A percentile compares a stretch with the other conserved stretches of the same genome.
phyloP scores from a whole-genome alignment of 805 yeast species.

The Kluyveromyces nonfermentans region DNA sequence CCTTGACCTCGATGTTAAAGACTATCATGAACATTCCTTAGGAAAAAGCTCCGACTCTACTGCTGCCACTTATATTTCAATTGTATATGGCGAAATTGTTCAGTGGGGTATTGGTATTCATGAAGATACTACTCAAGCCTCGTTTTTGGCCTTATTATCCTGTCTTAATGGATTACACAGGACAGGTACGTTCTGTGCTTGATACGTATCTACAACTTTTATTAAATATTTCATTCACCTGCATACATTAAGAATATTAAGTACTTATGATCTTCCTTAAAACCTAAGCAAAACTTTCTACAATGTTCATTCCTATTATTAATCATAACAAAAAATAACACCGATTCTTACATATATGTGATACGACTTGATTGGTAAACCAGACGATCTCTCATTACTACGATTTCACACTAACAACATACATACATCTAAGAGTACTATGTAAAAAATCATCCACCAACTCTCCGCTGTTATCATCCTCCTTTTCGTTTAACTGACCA shows the following conservation, averaged over 20 bases:
- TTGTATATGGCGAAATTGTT: conserved; percentile 12
- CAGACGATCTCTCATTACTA: too few species aligned
- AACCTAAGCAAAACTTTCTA: too few species aligned
- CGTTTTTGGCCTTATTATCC: conserved; percentile 49
- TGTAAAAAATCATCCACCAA: too few species aligned
- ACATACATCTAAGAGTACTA: too few species aligned
- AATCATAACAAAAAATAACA: too few species aligned
- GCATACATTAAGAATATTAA: not conserved
- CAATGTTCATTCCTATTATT: too few species aligned
- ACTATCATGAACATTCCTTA: conserved; percentile 72
- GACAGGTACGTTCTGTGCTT: not conserved
- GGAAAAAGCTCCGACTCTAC: conserved; percentile 61
- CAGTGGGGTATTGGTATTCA: conserved; percentile 87
- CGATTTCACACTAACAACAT: too few species aligned
- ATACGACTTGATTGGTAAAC: too few species aligned
- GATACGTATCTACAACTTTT: not conserved
- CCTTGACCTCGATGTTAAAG: conserved; percentile 47
- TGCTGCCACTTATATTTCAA: conserved; percentile 62
- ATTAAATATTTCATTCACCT: not conserved
- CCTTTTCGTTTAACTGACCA: too few species aligned
- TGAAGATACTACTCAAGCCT: conserved; percentile 74
- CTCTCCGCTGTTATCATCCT: too few species aligned
- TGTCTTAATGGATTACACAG: conserved; percentile 33
- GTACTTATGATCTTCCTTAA: not conserved
- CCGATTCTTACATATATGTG: too few species aligned